Evolutionary conservation across 768 basidiomycete species (phyloP), one percentile per base, ranked within the genome.

Genomic region (Kockovaella imperatae): DNA sequence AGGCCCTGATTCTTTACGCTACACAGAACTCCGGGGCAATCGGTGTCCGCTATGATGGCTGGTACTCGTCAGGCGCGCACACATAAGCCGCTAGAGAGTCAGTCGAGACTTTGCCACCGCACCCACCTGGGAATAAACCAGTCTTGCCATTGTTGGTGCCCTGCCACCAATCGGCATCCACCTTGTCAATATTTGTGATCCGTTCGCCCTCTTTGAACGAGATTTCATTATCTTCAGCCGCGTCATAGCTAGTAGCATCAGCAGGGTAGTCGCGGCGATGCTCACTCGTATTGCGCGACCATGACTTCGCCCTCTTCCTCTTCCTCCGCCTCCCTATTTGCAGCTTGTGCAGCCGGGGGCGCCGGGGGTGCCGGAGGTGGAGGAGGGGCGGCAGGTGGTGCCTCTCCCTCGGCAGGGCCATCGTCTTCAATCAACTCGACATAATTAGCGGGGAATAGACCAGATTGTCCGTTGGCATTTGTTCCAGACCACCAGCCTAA

Each of bases 401-500:
- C 43, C 38, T 53, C 70, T 13, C 69, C 75, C 7, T 59, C 73
- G 21, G 67, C 67, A 10, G 35, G 31, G 15, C 25, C 35, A 29
- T 40, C 57, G 5, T 51, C 61, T 17, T 40, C 81, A 13, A 87
- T 67, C 29, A 86, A 57, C 58, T 90, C 84, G 32, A 91, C 88
- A 59, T 93, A 95, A 66, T 89, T 90, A 5, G 88, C 86, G 50
- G 89, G 90, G 80, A 93, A 95, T 26, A 91, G 69, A 6, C 90
- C 91, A 5, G 71, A 75, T 74, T 84, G 83, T 3, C 87, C 88
- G 20, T 75, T 77, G 34, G 76, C 72, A 25, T 81, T 82, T 41
- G 80, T 75, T 18, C 87, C 91, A 49, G 75, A 78, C 91, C 90
- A 95, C 91, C 91, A 97, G 5, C 86, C 76, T 68, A 52, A 2